Evolutionary conservation across 441 rosid species (phyloP).

Genomic region (Gossypium schwendimanii): DNA sequence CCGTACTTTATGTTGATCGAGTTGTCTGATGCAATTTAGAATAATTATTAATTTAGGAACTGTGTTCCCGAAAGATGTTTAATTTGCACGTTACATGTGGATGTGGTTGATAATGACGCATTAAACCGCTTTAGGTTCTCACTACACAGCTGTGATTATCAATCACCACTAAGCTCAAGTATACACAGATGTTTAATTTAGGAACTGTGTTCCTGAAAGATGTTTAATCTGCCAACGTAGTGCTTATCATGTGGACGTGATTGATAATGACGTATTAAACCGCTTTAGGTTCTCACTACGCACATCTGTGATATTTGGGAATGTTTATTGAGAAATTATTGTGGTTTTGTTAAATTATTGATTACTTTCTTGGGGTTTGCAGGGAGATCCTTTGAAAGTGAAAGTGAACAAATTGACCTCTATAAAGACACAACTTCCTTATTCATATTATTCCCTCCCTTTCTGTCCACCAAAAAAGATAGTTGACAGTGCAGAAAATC

Average conservation of each 20-base stretch:
- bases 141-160: not conserved
- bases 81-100: not conserved
- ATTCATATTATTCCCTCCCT: constrained; percentile 51
- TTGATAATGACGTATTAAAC: not conserved
- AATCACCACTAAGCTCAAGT: no score
- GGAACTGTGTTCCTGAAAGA: not conserved
- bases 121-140: not conserved
- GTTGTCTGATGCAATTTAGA: not conserved
- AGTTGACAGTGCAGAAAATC: constrained; percentile 61
- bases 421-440: constrained; percentile 62
- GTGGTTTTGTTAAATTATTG: not conserved
- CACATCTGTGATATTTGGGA: not conserved
- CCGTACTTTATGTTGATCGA: not conserved
- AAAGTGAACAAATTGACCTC: constrained; percentile 63
- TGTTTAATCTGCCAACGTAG: not conserved
- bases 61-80: not conserved
- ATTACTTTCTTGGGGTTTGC: constrained; percentile 14
- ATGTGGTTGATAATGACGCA: not conserved
- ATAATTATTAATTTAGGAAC: not conserved
- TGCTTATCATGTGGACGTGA: not conserved
- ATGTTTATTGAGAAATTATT: not conserved
- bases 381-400: constrained; percentile 53
- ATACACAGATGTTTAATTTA: not conserved
- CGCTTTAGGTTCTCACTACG: not conserved
- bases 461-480: constrained; percentile 44